Base-by-base conservation (phyloP, 169 alveolate genomes). In the Eimeria necatrix region DNA sequence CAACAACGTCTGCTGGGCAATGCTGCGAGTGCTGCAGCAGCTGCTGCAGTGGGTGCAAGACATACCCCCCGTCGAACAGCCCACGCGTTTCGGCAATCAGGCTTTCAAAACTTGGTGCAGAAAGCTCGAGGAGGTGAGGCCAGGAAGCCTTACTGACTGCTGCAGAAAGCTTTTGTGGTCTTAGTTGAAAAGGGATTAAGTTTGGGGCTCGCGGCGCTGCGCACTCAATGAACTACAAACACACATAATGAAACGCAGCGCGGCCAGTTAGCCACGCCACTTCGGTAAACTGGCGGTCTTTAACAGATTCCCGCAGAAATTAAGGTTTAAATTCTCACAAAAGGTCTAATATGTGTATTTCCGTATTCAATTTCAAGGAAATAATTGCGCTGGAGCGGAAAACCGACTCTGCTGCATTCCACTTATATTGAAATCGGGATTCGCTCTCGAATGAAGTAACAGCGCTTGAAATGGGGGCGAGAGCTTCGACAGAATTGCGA, bases 81-180 rank as follows among this genome's bases (percentile, higher is more conserved):
- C 96, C 41, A 89, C 87, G 61, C 89, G 96, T 14, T 95, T 95
- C 70, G 96, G 96, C 5, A 95, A 95, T 60, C 78, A 70, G 48
- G 96, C 96, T 1, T 95, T 95, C 70, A 91, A 85, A n/a, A 56
- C 32, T 4, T 95, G 96, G 96, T 52, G 64, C 64, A 46, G 74
- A 26, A 60, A 81, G 8, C 91, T 91, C 22, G 48, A 89, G 26
- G 90, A 76, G 87, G 96, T 95, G 48, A n/a, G 90, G 7, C 18
- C 16, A 18, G 41, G 41, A 32, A 32, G 41, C 2, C 41, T 32
- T 32, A 32, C 41, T 32, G 41, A 2, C 41, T 32, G 41, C 41
- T 32, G 41, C 41, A 32, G 41, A 12, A 3, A 51, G 0, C 2
- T 32, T 26, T 83, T 83, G 3, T 52, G 18, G 46, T 4, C 10